These are phyloP conservation scores for Solanum sparsipilum DNA, from an alignment of 257 asterid species.

Conservation along the genomic window DNA sequence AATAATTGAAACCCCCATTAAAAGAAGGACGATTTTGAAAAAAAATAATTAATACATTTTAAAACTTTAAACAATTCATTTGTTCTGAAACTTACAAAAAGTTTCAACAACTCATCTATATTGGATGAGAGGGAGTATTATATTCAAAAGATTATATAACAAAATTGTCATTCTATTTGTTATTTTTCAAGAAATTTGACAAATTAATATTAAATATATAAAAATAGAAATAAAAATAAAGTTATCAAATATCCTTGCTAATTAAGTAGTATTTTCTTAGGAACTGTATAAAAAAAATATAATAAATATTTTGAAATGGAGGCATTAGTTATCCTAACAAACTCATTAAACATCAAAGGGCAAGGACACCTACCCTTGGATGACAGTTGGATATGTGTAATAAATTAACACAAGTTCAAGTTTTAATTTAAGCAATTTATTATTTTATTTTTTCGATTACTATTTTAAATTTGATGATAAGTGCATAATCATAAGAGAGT, in stretches of 20 bases:
- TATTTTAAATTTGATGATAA: background rate
- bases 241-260: no score
- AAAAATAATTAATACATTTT: no score
- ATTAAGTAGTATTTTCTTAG: no score
- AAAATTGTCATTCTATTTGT: no score
- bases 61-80: no score
- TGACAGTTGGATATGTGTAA: background rate
- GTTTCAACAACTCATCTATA: background rate
- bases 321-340: conserved; percentile 15
- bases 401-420: background rate
- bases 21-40: background rate
- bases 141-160: no score
- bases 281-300: no score
- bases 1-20: background rate
- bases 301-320: background rate
- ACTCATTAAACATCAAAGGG: conserved; percentile 30
- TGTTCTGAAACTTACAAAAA: no score
- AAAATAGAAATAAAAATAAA: no score
- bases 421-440: background rate
- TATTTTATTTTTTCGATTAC: background rate
- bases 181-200: no score
- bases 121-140: no score
- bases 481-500: background rate
- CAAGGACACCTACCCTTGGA: background rate
- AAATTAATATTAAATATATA: no score